phyloP scores from a whole-genome alignment of 2,329 filamentous ascomycete genomes.

The Hypoxylon sp. region DNA sequence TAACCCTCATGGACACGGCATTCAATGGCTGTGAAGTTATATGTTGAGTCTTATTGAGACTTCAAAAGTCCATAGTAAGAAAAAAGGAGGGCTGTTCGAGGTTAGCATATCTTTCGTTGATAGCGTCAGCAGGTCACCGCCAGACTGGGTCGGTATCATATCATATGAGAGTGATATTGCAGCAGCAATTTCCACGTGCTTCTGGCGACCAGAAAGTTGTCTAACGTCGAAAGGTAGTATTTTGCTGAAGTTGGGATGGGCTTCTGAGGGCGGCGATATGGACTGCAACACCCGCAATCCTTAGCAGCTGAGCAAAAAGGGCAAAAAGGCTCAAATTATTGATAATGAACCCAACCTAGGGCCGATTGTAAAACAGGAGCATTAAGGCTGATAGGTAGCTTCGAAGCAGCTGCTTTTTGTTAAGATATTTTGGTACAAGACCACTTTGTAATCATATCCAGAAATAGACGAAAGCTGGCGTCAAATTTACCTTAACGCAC shows the following conservation, averaged over 20 bases:
- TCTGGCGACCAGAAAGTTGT: background rate
- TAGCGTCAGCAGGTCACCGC: background rate
- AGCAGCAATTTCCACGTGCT: background rate
- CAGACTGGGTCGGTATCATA: background rate
- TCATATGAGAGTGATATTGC: background rate
- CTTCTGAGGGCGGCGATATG: background rate
- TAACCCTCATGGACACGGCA: background rate
- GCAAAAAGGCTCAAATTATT: background rate
- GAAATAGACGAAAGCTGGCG: constrained; percentile 24
- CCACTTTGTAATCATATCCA: constrained; percentile 4
- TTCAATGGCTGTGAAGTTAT: background rate
- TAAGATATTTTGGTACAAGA: background rate
- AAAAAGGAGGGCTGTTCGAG: background rate
- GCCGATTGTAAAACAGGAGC: no score
- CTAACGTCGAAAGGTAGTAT: constrained; percentile 1
- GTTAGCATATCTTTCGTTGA: background rate
- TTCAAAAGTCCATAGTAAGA: background rate
- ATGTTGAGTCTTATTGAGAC: background rate
- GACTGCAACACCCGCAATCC: background rate
- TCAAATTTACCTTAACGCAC: constrained; percentile 11
- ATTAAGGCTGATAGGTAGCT: background rate
- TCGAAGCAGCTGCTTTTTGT: background rate
- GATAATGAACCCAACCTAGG: no score
- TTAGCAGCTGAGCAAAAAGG: background rate
- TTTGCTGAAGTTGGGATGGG: background rate